These are phyloP conservation scores for Hymenoscyphus salicellus DNA, from an alignment of 2,329 filamentous ascomycete genomes.

Conservation along the genomic window DNA sequence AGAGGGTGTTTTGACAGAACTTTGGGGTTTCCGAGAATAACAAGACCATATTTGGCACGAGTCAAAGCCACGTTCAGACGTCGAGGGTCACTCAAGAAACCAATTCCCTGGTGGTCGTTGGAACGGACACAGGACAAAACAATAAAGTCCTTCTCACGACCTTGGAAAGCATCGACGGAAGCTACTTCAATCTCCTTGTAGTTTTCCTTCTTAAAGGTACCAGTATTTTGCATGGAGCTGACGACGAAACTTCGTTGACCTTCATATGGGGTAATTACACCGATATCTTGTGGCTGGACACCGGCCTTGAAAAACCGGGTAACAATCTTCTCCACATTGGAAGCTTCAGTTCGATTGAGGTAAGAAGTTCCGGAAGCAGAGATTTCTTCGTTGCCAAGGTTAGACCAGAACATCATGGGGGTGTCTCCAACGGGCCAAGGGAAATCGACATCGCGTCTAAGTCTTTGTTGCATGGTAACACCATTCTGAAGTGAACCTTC, in stretches of 20 bases:
- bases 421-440: slow-evolving; percentile 92
- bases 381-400: slow-evolving; percentile 95
- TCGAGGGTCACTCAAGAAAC: slow-evolving; percentile 95
- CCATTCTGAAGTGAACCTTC: slow-evolving; percentile 96
- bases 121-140: slow-evolving; percentile 96
- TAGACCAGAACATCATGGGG: slow-evolving; percentile 99
- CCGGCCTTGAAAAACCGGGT: slow-evolving; percentile 98
- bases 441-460: slow-evolving; percentile 93
- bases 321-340: slow-evolving; percentile 97
- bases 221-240: slow-evolving; percentile 97
- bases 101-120: slow-evolving; percentile 98
- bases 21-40: slow-evolving; percentile 96
- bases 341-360: slow-evolving; percentile 93
- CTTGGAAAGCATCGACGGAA: slow-evolving; percentile 97
- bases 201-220: slow-evolving; percentile 95
- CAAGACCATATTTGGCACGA: slow-evolving; percentile 92
- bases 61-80: slow-evolving; percentile 96
- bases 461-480: slow-evolving; percentile 81
- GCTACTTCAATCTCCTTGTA: slow-evolving; percentile 99
- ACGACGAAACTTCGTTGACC: slow-evolving; percentile 98
- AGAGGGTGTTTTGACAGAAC: slow-evolving; percentile 95
- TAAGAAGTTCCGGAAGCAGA: slow-evolving; percentile 97
- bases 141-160: slow-evolving; percentile 98
- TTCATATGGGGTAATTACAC: slow-evolving; percentile 98
- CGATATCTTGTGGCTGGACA: slow-evolving; percentile 89